A percentile compares a stretch with the other conserved stretches of the same genome.
These are phyloP conservation scores for Globisporangium nodosum DNA, from an alignment of 352 stramenopile genomes.

Conservation along the genomic window DNA sequence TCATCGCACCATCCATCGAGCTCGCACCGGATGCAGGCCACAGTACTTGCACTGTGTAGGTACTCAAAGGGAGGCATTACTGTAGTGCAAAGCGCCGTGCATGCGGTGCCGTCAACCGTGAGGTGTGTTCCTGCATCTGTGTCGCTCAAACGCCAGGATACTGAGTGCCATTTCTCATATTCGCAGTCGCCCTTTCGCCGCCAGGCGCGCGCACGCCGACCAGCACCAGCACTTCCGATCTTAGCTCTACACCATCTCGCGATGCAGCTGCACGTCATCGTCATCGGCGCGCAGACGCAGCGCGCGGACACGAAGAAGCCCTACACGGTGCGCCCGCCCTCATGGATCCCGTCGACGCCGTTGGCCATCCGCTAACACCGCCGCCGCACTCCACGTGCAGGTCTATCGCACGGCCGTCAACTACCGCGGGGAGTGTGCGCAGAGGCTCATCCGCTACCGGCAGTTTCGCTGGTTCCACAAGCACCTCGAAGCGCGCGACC, in stretches of 20 bases:
- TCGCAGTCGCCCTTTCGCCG: background rate
- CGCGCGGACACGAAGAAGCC: constrained; percentile 23
- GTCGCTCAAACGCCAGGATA: too few species aligned
- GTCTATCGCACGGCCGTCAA: constrained; percentile 65
- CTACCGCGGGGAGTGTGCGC: constrained; percentile 44
- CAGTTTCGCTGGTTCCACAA: constrained; percentile 44
- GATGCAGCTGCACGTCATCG: constrained; percentile 35
- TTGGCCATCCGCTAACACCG: too few species aligned
- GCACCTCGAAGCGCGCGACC: constrained; percentile 25
- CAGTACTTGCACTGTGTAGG: too few species aligned
- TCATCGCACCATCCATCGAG: too few species aligned
- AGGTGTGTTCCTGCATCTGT: too few species aligned
- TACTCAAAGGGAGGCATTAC: too few species aligned
- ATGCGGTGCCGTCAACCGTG: too few species aligned
- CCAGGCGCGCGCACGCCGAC: background rate
- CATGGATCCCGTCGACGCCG: too few species aligned
- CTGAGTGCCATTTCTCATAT: too few species aligned
- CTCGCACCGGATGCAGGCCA: too few species aligned
- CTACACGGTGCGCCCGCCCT: constrained; percentile 32
- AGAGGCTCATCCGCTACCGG: constrained; percentile 60
- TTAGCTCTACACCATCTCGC: too few species aligned
- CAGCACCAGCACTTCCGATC: background rate
- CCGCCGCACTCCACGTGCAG: constrained; percentile 5
- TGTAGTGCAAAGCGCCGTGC: too few species aligned
- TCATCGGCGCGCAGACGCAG: constrained; percentile 61